These are phyloP conservation scores for Thielaviopsis musarum DNA, from an alignment of 2,329 filamentous ascomycete genomes.

Conservation along the genomic window DNA sequence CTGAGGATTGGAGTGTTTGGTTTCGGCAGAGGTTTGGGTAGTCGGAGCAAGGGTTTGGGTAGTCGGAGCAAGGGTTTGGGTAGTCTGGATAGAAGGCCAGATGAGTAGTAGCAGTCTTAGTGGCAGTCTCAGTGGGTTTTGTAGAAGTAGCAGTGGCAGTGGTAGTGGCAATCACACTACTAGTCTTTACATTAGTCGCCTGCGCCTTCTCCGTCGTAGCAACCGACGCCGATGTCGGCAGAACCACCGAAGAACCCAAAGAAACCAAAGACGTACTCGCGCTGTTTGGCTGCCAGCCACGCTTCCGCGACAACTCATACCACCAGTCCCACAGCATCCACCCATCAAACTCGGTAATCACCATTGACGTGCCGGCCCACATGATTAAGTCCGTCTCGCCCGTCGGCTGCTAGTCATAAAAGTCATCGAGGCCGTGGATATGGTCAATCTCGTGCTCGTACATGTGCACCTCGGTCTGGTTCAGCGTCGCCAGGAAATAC, in stretches of 20 bases:
- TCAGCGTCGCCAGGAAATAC: constrained; percentile 25
- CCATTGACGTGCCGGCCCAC: constrained; percentile 24
- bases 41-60: too few species aligned
- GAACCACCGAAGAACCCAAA: not conserved
- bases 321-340: constrained; percentile 34
- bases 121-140: not conserved
- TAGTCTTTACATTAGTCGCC: not conserved
- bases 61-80: not conserved
- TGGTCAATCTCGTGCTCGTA: constrained; percentile 30
- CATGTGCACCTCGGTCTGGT: constrained; percentile 25
- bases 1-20: too few species aligned
- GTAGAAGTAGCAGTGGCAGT: not conserved
- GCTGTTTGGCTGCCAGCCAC: constrained; percentile 16
- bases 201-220: not conserved
- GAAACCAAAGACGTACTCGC: too few species aligned
- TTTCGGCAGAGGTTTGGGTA: too few species aligned
- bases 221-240: not conserved
- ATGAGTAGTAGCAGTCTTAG: not conserved
- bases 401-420: constrained; percentile 27
- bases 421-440: constrained; percentile 26
- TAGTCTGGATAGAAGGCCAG: not conserved
- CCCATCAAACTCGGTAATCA: constrained; percentile 30
- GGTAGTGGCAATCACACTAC: not conserved
- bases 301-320: constrained; percentile 20
- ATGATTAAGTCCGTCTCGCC: constrained; percentile 28